phyloP scores from a whole-genome alignment of 2,329 filamentous ascomycete genomes.

The Scytalidium sp. region DNA sequence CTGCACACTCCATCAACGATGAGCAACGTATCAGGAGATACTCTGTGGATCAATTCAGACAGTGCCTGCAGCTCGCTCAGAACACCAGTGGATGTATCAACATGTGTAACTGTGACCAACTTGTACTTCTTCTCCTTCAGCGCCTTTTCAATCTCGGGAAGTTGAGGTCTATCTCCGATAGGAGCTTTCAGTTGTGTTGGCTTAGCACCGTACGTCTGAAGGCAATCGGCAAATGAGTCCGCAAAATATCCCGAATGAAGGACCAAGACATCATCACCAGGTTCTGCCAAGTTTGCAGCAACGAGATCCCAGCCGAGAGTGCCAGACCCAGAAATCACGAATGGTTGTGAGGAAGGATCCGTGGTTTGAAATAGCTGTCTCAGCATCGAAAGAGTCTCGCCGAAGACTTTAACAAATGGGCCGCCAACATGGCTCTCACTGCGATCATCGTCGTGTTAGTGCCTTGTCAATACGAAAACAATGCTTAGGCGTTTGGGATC shows the following conservation, averaged over 20 bases:
- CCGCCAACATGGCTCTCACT: constrained; percentile 93
- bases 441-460: constrained; percentile 1
- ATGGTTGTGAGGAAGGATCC: constrained; percentile 79
- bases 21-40: constrained; percentile 87
- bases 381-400: constrained; percentile 82
- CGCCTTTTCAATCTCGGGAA: constrained; percentile 84
- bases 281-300: constrained; percentile 87
- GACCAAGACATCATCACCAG: constrained; percentile 86
- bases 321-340: constrained; percentile 90
- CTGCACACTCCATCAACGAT: constrained; percentile 97
- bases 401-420: constrained; percentile 85
- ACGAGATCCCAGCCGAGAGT: constrained; percentile 97
- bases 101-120: constrained; percentile 90
- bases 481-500: constrained; percentile 4
- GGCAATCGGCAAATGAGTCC: constrained; percentile 89
- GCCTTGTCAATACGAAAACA: background rate
- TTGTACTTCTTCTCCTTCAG: constrained; percentile 92
- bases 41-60: constrained; percentile 75
- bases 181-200: constrained; percentile 87
- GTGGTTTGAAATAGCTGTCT: constrained; percentile 93
- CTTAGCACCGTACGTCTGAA: constrained; percentile 86
- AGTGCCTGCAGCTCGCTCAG: constrained; percentile 85
- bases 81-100: constrained; percentile 96
- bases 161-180: constrained; percentile 82
- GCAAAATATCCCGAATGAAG: constrained; percentile 97